Base-by-base conservation (phyloP, 208 protist species). In the Trypanosoma melophagium region DNA sequence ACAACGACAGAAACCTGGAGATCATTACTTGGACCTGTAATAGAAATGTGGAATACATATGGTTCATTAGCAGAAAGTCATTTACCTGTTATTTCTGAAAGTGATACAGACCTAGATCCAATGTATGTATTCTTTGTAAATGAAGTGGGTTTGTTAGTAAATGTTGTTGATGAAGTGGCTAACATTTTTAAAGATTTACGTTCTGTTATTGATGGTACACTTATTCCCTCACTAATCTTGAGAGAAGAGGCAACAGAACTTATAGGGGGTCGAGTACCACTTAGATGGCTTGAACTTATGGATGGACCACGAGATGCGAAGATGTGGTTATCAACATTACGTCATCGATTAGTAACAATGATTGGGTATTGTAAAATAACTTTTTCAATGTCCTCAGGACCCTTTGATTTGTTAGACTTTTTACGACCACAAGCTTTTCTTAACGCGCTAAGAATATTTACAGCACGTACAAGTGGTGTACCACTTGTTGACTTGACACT, bases 361-460 rank as follows among this genome's bases (percentile, higher is more conserved):
- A 45, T 83, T 52, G 68, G 44, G 17, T 71, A 69, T 63, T 45
- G 53, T 22, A 77, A 68, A n/a, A 40, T 49, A 21, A 53, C 76
- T 0, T 61, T 86, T 62, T 80, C 80, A 42, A 57, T 88, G 9
- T 81, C 93, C 2, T 68, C 38, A 14, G 65, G 54, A 14, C 56
- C 79, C 3, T 86, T 98, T 66, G 78, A 94, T 63, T 74, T 98
- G 13, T 71, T 77, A 22, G 72, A 91, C 60, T 76, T 98, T 58
- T 90, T 98, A 66, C 89, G 92, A 2, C 97, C 97, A 9, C 66
- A 89, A 44, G 96, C 94, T 50, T 98, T 98, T 76, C 86, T 99
- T 60, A 98, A 98, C 71, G 95, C 97, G 5, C 76, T 99, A 38
- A 92, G 96, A 3, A 93, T 98, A 83, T 79, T 97, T 82, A 98